These are phyloP conservation scores for Pulveroboletus sp. DNA, from an alignment of 768 basidiomycete genomes.

Conservation along the genomic window DNA sequence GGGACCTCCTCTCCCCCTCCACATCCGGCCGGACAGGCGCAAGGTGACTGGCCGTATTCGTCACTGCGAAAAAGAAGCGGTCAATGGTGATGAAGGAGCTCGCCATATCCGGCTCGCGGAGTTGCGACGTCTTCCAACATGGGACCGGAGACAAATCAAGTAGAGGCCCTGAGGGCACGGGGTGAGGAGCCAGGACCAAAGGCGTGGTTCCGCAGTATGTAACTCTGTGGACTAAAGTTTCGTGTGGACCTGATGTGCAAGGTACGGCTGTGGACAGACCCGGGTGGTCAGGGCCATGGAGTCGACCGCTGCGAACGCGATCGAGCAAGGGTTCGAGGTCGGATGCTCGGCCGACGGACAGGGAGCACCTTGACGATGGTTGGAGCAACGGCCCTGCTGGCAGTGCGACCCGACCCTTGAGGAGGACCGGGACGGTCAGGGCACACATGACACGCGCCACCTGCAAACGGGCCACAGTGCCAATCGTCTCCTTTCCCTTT, in stretches of 20 bases:
- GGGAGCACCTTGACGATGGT: too few relatives aligned
- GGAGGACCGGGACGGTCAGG: too few relatives aligned
- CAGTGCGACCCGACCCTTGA: too few relatives aligned
- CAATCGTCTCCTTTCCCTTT: too few relatives aligned
- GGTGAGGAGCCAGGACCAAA: neutral
- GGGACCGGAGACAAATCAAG: neutral
- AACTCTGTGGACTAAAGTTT: neutral
- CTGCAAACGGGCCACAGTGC: too few relatives aligned
- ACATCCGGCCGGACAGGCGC: constrained; percentile 23
- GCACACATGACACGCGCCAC: too few relatives aligned
- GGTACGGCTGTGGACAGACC: too few relatives aligned
- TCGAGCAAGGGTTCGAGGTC: too few relatives aligned
- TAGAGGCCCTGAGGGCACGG: constrained; percentile 4
- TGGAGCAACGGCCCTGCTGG: too few relatives aligned
- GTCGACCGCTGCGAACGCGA: too few relatives aligned
- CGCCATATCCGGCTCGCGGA: constrained; percentile 29
- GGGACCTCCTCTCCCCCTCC: constrained; percentile 7
- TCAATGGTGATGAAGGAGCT: constrained; percentile 16
- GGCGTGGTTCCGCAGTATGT: constrained; percentile 1
- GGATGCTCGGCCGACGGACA: too few relatives aligned
- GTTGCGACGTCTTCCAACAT: constrained; percentile 19
- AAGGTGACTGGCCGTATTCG: constrained; percentile 19
- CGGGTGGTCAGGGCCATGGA: too few relatives aligned
- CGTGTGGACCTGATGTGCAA: neutral
- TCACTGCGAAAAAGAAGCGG: constrained; percentile 23